Conservation (phyloP, 108 stramenopile genomes). For the Skeletonema marinoi region DNA sequence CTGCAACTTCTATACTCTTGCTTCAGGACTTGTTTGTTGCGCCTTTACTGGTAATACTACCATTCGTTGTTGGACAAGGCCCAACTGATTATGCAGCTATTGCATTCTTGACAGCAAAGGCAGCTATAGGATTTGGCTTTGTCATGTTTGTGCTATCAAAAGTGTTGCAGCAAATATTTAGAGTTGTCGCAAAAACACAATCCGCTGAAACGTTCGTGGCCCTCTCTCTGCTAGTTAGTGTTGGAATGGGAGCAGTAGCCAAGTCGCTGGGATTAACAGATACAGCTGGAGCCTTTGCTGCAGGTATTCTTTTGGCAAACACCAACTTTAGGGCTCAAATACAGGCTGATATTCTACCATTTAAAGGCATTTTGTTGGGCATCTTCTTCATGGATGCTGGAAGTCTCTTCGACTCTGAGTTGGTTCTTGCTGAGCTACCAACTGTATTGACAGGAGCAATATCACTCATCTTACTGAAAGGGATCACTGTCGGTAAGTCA, state of each 20-base stretch:
- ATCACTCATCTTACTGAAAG: slow-evolving; percentile 56
- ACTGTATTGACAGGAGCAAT: slow-evolving; percentile 62
- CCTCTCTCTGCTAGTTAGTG: slow-evolving; percentile 62
- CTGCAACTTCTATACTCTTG: slow-evolving; percentile 66
- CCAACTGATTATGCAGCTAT: slow-evolving; percentile 63
- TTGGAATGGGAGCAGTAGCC: slow-evolving; percentile 71
- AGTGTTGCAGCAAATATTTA: slow-evolving; percentile 54
- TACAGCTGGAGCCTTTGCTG: slow-evolving; percentile 81
- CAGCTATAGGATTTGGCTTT: slow-evolving; percentile 66
- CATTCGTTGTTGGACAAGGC: slow-evolving; percentile 59
- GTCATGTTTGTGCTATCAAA: slow-evolving; percentile 59
- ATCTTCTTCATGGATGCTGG: slow-evolving; percentile 85
- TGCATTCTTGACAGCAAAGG: slow-evolving; percentile 67
- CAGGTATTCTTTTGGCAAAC: slow-evolving; percentile 80
- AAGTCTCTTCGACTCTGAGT: slow-evolving; percentile 59
- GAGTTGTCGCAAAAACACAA: slow-evolving; percentile 54
- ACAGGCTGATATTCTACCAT: slow-evolving; percentile 76
- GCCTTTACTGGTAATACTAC: slow-evolving; percentile 69
- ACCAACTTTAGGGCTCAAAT: slow-evolving; percentile 80
- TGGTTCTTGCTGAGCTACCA: slow-evolving; percentile 56
- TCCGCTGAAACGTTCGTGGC: slow-evolving; percentile 81
- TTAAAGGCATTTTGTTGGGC: slow-evolving; percentile 74
- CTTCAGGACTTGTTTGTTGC: slow-evolving; percentile 82
- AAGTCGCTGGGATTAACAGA: slow-evolving; percentile 66
- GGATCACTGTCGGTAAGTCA: slow-evolving; percentile 23